Conservation (phyloP, 225 moss, liverwort and hornwort species). For the Polytrichum formosum region DNA sequence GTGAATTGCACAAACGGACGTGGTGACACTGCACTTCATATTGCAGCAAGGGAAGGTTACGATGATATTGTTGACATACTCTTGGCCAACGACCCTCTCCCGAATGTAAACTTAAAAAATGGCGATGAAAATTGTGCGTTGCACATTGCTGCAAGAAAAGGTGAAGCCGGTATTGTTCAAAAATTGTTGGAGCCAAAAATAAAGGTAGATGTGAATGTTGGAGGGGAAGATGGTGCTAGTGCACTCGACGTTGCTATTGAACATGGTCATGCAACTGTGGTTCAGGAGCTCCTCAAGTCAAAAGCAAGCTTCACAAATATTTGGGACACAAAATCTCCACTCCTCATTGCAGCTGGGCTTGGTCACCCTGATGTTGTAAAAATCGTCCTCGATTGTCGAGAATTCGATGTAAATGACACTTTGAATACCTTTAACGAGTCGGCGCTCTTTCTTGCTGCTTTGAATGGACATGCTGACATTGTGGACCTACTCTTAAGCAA, state of each 20-base stretch:
- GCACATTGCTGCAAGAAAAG: background rate
- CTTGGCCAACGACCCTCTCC: background rate
- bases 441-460: too few species aligned
- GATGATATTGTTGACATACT: background rate
- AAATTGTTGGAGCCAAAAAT: background rate
- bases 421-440: too few species aligned
- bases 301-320: too few species aligned
- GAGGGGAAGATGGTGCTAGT: background rate
- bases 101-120: background rate
- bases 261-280: background rate
- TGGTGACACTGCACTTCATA: background rate
- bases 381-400: accelerated
- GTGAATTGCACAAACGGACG: background rate
- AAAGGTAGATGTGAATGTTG: background rate
- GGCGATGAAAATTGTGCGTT: background rate
- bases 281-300: background rate
- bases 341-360: too few species aligned
- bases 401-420: too few species aligned
- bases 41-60: background rate
- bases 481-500: too few species aligned
- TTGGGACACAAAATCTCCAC: too few species aligned
- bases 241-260: background rate
- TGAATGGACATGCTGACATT: background rate
- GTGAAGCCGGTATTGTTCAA: background rate
- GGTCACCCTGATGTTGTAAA: too few species aligned